Percentiles rank a stretch among this genome's conserved stretches.
Evolutionary conservation across 176 grass and related monocot species (phyloP).

Genomic region (Poa pratensis): DNA sequence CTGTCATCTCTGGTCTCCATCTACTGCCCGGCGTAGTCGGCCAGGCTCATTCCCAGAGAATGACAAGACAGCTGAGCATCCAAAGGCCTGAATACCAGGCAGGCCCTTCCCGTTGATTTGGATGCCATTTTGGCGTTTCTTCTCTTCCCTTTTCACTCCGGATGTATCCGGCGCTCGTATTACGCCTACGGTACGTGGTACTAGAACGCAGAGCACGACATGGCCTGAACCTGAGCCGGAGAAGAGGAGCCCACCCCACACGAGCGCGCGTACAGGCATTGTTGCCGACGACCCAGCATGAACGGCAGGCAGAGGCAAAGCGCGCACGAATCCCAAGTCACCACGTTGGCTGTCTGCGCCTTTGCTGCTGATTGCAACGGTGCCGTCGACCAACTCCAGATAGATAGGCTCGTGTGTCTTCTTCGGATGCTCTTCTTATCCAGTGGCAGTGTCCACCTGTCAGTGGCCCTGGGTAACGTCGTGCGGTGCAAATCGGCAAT

Average conservation of each 20-base stretch:
- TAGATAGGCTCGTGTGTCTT: background rate
- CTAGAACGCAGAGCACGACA: background rate
- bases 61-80: conserved; percentile 29
- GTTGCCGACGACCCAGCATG: too few relatives aligned
- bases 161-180: background rate
- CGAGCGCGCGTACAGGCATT: background rate
- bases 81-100: background rate
- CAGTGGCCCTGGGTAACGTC: background rate
- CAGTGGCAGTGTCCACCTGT: background rate
- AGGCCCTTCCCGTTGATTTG: background rate
- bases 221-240: conserved; percentile 38
- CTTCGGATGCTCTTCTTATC: conserved; percentile 34
- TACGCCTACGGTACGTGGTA: background rate
- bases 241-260: background rate
- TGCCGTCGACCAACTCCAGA: background rate
- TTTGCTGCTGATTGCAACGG: background rate
- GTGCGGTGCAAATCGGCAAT: background rate
- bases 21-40: background rate
- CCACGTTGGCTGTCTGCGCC: background rate
- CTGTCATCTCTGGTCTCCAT: background rate
- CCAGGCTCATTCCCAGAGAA: background rate
- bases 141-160: background rate
- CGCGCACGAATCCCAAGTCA: background rate
- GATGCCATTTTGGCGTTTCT: background rate
- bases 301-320: background rate